phyloP scores from a whole-genome alignment of 2,329 filamentous ascomycete genomes.

The Exophiala sp. region DNA sequence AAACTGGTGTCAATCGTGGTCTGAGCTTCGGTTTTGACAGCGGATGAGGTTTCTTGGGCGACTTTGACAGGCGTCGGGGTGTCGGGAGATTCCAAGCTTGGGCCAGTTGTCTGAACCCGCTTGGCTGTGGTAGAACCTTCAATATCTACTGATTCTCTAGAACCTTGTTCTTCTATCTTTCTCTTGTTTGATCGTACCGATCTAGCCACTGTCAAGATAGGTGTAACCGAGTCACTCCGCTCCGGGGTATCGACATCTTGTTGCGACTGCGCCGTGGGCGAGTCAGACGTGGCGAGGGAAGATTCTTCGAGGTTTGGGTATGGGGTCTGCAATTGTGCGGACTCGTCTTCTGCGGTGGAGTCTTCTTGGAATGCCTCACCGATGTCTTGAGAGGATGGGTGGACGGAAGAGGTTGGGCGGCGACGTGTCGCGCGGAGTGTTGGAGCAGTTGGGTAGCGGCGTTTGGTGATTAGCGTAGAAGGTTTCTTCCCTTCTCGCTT shows the following conservation, averaged over 20 bases:
- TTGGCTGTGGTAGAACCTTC: neutral
- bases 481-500: neutral
- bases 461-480: neutral
- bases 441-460: neutral
- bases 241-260: conserved; percentile 1
- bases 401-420: neutral
- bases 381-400: neutral
- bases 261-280: conserved; percentile 9
- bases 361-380: conserved; percentile 1
- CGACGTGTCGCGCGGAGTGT: conserved; percentile 7
- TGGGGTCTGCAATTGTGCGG: conserved; percentile 5
- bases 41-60: conserved; percentile 12
- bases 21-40: conserved; percentile 7
- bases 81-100: conserved; percentile 6
- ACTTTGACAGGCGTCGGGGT: conserved; percentile 17
- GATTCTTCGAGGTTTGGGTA: conserved; percentile 4
- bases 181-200: conserved; percentile 12
- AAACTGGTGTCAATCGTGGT: conserved; percentile 9
- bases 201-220: conserved; percentile 1
- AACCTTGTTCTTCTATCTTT: conserved; percentile 9
- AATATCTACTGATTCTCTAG: neutral
- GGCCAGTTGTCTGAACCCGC: conserved; percentile 11
- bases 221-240: conserved; percentile 13
- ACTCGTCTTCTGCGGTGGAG: neutral
- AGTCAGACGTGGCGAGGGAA: neutral